These are phyloP conservation scores for Cladophialophora psammophila DNA, from an alignment of 2,329 filamentous ascomycete species.

Conservation along the genomic window DNA sequence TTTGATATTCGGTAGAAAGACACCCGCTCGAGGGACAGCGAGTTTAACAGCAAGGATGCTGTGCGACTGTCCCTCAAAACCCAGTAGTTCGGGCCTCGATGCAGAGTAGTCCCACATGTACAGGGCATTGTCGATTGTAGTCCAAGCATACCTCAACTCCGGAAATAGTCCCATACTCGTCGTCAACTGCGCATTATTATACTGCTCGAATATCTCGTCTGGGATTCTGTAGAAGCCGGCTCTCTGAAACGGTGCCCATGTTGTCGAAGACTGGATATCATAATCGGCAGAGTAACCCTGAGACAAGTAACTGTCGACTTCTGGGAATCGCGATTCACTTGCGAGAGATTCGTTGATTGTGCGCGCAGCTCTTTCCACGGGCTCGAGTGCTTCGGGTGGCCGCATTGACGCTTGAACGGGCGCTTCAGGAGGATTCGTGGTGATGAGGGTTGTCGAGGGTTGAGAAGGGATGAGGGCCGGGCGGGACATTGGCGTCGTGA, in stretches of 20 bases:
- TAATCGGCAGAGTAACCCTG: slow-evolving; percentile 95
- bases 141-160: slow-evolving; percentile 93
- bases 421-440: slow-evolving; percentile 23
- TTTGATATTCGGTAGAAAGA: slow-evolving; percentile 85
- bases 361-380: slow-evolving; percentile 79
- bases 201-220: slow-evolving; percentile 89
- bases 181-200: slow-evolving; percentile 83
- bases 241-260: slow-evolving; percentile 91
- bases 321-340: slow-evolving; percentile 79
- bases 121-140: slow-evolving; percentile 91
- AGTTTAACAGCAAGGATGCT: slow-evolving; percentile 92
- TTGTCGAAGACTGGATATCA: slow-evolving; percentile 71
- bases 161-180: slow-evolving; percentile 97
- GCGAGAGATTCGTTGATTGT: slow-evolving; percentile 82
- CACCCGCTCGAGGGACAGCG: slow-evolving; percentile 80
- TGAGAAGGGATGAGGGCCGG: slow-evolving; percentile 20
- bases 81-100: slow-evolving; percentile 87
- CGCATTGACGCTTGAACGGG: slow-evolving; percentile 31
- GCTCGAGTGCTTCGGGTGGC: slow-evolving; percentile 61
- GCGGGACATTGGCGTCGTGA: slow-evolving; percentile 40
- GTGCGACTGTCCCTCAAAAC: slow-evolving; percentile 87
- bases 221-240: slow-evolving; percentile 87
- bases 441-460: slow-evolving; percentile 19
- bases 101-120: slow-evolving; percentile 98
- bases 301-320: slow-evolving; percentile 86